Percentiles rank a stretch among this genome's conserved stretches.
Conservation (phyloP, 306 rosid genomes). For the Cyamopsis tetragonoloba region DNA sequence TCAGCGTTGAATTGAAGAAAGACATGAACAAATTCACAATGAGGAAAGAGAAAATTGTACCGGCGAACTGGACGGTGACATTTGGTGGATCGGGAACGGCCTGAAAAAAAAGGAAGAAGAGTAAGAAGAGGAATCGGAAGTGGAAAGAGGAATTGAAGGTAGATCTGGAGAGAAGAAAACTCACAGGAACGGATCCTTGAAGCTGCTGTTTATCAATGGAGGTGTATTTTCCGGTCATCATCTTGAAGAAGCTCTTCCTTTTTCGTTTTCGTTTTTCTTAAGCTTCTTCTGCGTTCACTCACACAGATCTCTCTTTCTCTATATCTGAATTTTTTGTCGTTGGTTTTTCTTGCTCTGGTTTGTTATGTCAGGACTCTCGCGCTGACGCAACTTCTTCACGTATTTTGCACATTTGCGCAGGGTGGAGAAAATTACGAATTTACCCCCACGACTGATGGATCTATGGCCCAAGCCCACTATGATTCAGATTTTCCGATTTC, state of each 20-base stretch:
- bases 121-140: slow-evolving; percentile 17
- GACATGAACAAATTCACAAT: too few relatives aligned
- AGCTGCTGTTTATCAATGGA: slow-evolving; percentile 59
- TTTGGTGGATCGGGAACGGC: slow-evolving; percentile 82
- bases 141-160: background rate
- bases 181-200: slow-evolving; percentile 90
- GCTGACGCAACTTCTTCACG: too few relatives aligned
- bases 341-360: too few relatives aligned
- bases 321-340: too few relatives aligned
- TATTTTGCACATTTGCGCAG: too few relatives aligned
- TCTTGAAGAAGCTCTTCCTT: slow-evolving; percentile 28
- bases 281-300: too few relatives aligned
- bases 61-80: slow-evolving; percentile 63
- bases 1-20: background rate
- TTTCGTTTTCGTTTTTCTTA: too few relatives aligned
- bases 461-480: too few relatives aligned
- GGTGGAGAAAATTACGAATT: too few relatives aligned
- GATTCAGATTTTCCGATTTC: too few relatives aligned
- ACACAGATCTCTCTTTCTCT: slow-evolving; percentile 11
- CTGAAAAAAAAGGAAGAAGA: slow-evolving; percentile 38
- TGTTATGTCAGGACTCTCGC: too few relatives aligned
- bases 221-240: slow-evolving; percentile 93
- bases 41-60: slow-evolving; percentile 24
- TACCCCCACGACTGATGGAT: too few relatives aligned
- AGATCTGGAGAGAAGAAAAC: background rate